Conservation (phyloP, 2,329 filamentous ascomycete genomes). For the Ceratocystis albifundus region DNA sequence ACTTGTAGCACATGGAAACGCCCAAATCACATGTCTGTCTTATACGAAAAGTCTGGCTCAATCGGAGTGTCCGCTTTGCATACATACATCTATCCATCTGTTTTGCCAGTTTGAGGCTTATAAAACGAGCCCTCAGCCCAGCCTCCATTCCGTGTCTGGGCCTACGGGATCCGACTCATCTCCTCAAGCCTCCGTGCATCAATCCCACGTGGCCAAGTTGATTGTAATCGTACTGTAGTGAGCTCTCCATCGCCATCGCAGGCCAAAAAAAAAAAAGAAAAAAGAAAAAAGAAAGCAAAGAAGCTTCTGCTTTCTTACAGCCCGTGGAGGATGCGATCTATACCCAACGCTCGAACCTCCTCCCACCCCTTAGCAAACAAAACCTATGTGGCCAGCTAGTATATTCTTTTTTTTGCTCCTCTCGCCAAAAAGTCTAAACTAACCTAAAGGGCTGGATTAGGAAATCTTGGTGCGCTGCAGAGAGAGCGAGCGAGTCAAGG, state of each 20-base stretch:
- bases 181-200: not conserved
- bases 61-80: not conserved
- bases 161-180: not conserved
- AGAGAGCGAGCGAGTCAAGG: not conserved
- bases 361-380: not conserved
- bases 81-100: not conserved
- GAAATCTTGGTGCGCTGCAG: slow-evolving; percentile 4
- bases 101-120: not conserved
- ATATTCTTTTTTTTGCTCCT: not conserved
- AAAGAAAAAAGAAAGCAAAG: not conserved
- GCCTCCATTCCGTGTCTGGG: not conserved
- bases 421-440: not conserved
- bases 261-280: no score
- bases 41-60: not conserved
- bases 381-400: no score
- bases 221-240: not conserved
- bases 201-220: not conserved
- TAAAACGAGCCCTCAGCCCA: not conserved
- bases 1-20: no score
- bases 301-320: not conserved
- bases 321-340: not conserved
- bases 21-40: not conserved
- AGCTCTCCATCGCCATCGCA: not conserved
- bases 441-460: slow-evolving; percentile 14
- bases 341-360: not conserved